phyloP scores from a whole-genome alignment of 805 yeast genomes.

The Cyberlindnera maritima region DNA sequence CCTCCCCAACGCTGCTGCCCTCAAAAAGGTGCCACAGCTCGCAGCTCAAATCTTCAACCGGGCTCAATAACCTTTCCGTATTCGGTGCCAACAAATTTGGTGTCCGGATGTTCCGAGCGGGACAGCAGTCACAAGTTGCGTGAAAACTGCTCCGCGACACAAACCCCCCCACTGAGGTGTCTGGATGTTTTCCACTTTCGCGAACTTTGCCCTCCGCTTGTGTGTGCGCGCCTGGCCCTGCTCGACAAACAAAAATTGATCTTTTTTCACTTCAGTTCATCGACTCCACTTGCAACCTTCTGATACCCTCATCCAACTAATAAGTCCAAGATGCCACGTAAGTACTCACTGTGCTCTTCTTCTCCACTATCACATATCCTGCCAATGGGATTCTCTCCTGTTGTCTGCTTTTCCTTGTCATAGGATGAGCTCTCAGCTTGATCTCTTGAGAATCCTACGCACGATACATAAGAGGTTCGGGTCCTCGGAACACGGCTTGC shows the following conservation, averaged over 20 bases:
- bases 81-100: too few relatives aligned
- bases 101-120: background rate
- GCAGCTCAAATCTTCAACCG: constrained; percentile 5
- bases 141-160: too few relatives aligned
- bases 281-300: background rate
- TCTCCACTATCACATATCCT: constrained; percentile 1
- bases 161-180: background rate
- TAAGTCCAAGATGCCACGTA: constrained; percentile 31
- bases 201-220: too few relatives aligned
- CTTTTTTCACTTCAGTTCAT: constrained; percentile 4
- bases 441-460: constrained; percentile 5
- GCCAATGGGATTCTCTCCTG: constrained; percentile 7
- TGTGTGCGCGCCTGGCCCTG: background rate
- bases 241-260: background rate
- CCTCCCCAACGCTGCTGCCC: background rate
- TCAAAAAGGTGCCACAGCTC: background rate
- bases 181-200: constrained; percentile 2
- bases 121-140: constrained; percentile 3
- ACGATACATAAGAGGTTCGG: constrained; percentile 56
- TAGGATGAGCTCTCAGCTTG: background rate
- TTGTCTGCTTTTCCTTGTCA: background rate
- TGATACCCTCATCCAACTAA: constrained; percentile 5
- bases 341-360: constrained; percentile 12
- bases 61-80: constrained; percentile 2
- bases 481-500: constrained; percentile 48